Percentiles rank a stretch among this genome's conserved stretches.
These are phyloP conservation scores for Aspergillus sclerotioniger DNA, from an alignment of 495 filamentous ascomycete species.

Conservation along the genomic window DNA sequence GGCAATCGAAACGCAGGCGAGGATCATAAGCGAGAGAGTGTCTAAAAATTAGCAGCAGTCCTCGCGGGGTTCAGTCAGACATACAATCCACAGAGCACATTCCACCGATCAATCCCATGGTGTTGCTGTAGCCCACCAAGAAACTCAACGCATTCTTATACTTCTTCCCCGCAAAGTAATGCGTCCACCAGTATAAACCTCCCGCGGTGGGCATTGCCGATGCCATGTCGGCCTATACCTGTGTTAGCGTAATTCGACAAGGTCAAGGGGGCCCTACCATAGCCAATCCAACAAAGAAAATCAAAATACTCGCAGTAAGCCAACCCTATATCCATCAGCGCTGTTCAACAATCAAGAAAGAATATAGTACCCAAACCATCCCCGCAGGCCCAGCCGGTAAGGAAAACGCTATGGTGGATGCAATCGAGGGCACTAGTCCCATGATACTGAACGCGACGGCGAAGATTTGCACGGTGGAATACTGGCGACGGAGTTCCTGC, in stretches of 20 bases:
- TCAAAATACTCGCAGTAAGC: slow-evolving; percentile 60
- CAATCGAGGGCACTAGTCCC: slow-evolving; percentile 69
- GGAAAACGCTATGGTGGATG: slow-evolving; percentile 62
- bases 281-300: slow-evolving; percentile 64
- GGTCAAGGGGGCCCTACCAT: slow-evolving; percentile 42
- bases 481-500: slow-evolving; percentile 66
- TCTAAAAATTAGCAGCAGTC: slow-evolving; percentile 28
- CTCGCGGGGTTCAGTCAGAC: not conserved
- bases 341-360: not conserved
- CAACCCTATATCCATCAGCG: slow-evolving; percentile 45
- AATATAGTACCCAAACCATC: slow-evolving; percentile 59
- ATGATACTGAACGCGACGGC: slow-evolving; percentile 73
- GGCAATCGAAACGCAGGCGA: slow-evolving; percentile 58
- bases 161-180: slow-evolving; percentile 60
- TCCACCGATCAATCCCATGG: slow-evolving; percentile 62
- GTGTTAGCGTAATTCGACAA: not conserved
- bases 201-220: slow-evolving; percentile 70
- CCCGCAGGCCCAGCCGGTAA: slow-evolving; percentile 66
- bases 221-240: slow-evolving; percentile 58
- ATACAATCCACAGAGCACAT: slow-evolving; percentile 60
- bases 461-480: slow-evolving; percentile 65
- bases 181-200: slow-evolving; percentile 71
- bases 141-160: slow-evolving; percentile 64
- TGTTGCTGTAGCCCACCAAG: slow-evolving; percentile 72
- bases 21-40: slow-evolving; percentile 51